Conservation (phyloP, 768 basidiomycete species). For the Udeniomyces megalosporus region DNA sequence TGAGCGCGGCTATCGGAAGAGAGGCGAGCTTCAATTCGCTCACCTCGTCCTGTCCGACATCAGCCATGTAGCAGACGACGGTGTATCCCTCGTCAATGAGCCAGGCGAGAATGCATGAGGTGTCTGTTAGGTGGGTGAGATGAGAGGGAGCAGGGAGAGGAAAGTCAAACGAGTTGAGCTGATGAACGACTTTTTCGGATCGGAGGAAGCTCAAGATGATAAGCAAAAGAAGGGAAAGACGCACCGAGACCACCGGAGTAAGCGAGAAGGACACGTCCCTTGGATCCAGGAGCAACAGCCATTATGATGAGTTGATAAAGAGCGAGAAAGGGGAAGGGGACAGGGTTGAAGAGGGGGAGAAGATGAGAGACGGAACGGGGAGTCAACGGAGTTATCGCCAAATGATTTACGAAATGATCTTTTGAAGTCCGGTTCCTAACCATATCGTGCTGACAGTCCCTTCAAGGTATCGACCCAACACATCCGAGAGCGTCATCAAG, state of each 20-base stretch:
- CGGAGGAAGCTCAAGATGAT: too few relatives aligned
- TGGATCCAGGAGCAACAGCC: conserved; percentile 22
- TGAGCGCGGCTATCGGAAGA: neutral
- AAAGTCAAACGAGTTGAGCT: neutral
- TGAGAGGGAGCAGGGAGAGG: neutral
- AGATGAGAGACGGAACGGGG: neutral
- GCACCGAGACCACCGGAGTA: conserved; percentile 95
- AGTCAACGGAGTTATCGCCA: too few relatives aligned
- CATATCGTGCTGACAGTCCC: too few relatives aligned
- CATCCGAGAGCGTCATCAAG: too few relatives aligned
- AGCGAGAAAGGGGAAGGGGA: neutral
- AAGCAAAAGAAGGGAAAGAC: neutral
- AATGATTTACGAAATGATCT: too few relatives aligned
- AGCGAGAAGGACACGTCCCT: conserved; percentile 82
- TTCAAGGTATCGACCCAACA: too few relatives aligned
- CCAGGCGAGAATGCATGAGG: conserved; percentile 98
- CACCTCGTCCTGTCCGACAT: conserved; percentile 31
- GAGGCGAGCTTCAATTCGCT: too few relatives aligned
- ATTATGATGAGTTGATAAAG: neutral
- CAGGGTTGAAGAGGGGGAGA: neutral
- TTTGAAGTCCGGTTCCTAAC: too few relatives aligned
- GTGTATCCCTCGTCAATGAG: conserved; percentile 96
- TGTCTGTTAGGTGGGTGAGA: conserved; percentile 42
- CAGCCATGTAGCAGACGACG: conserved; percentile 69
- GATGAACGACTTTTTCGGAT: too few relatives aligned